These are phyloP conservation scores for Corchorus capsularis DNA, from an alignment of 345 rosid species.

Conservation along the genomic window DNA sequence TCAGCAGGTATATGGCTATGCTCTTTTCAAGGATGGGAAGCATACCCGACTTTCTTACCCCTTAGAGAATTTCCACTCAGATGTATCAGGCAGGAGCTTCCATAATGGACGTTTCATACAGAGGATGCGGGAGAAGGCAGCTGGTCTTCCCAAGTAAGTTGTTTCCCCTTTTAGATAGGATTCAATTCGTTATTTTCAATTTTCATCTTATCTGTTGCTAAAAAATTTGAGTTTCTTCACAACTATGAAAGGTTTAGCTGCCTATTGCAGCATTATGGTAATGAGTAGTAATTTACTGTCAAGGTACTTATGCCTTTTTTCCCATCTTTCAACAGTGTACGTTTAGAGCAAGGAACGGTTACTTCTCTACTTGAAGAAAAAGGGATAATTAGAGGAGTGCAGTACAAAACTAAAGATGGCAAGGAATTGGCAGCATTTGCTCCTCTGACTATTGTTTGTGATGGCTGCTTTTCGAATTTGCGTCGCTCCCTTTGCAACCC, in stretches of 20 bases:
- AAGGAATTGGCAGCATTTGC: conserved; percentile 54
- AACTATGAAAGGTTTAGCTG: not conserved
- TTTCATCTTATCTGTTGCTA: not conserved
- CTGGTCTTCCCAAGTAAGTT: conserved; percentile 44
- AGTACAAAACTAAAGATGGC: conserved; percentile 67
- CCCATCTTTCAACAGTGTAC: conserved; percentile 42
- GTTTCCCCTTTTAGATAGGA: not conserved
- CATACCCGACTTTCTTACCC: conserved; percentile 46
- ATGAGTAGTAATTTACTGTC: not conserved
- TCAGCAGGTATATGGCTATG: conserved; percentile 53
- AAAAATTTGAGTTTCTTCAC: not conserved
- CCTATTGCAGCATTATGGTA: not conserved
- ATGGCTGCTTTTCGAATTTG: conserved; percentile 81
- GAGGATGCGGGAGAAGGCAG: conserved; percentile 54
- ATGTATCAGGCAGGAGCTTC: conserved; percentile 57
- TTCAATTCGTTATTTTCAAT: not conserved
- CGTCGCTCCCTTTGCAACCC: conserved; percentile 78
- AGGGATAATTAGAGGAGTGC: conserved; percentile 70
- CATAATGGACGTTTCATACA: conserved; percentile 55
- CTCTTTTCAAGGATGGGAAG: conserved; percentile 51
- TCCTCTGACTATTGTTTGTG: conserved; percentile 74
- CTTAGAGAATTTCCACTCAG: conserved; percentile 46
- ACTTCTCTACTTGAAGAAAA: conserved; percentile 66
- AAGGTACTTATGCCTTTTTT: not conserved
- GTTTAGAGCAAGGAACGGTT: conserved; percentile 75